Conservation (phyloP, 306 rosid species). For the Sophora flavescens region DNA sequence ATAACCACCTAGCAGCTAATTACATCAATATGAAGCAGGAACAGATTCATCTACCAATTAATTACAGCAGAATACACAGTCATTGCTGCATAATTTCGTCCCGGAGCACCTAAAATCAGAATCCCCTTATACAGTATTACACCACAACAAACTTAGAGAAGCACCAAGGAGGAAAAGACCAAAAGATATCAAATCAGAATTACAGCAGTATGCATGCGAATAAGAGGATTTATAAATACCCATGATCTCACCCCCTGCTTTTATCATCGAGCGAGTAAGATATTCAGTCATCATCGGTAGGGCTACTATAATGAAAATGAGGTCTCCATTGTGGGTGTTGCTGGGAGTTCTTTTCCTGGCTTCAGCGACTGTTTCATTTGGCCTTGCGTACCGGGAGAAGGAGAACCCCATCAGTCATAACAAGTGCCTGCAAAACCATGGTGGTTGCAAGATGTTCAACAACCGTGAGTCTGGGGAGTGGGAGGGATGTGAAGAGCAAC, state of each 20-base stretch:
- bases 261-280: too few relatives aligned
- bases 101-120: too few relatives aligned
- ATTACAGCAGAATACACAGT: too few relatives aligned
- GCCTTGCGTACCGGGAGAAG: not conserved
- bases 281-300: not conserved
- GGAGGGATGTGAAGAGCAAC: not conserved
- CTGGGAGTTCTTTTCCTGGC: constrained; percentile 40
- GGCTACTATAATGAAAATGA: constrained; percentile 14
- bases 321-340: constrained; percentile 43
- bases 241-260: too few relatives aligned
- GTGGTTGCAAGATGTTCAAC: constrained; percentile 27
- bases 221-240: constrained; percentile 38
- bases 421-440: not conserved
- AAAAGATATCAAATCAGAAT: too few relatives aligned
- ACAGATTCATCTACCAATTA: too few relatives aligned
- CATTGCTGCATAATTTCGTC: too few relatives aligned
- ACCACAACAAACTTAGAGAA: too few relatives aligned
- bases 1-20: too few relatives aligned
- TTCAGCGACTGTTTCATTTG: not conserved
- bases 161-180: too few relatives aligned
- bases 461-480: not conserved
- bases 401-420: not conserved
- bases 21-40: too few relatives aligned
- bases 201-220: not conserved
- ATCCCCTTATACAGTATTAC: too few relatives aligned